Evolutionary conservation across 495 filamentous ascomycete genomes (phyloP).

Genomic region (Patellaria atrata): DNA sequence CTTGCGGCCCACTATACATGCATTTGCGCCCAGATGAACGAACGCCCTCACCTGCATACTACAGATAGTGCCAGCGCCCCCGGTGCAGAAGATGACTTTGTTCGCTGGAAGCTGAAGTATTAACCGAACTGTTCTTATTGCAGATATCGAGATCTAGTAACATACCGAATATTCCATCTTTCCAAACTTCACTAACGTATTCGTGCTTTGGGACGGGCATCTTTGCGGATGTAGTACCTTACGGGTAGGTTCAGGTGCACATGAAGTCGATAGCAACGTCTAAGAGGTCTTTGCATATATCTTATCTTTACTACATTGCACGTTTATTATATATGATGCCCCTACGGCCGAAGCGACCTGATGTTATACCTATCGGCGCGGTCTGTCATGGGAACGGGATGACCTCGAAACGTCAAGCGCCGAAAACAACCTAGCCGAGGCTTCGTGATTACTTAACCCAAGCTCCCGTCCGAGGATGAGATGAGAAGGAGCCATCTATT

Average conservation of each 20-base stretch:
- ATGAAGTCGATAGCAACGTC: conserved; percentile 4
- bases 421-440: too few relatives aligned
- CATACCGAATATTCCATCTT: conserved; percentile 69
- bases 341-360: too few relatives aligned
- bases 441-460: too few relatives aligned
- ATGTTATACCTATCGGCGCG: too few relatives aligned
- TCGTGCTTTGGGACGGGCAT: conserved; percentile 59
- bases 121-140: not conserved
- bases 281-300: too few relatives aligned
- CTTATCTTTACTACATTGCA: too few relatives aligned
- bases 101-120: conserved; percentile 34
- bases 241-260: not conserved
- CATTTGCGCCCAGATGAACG: conserved; percentile 81
- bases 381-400: too few relatives aligned
- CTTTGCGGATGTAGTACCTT: conserved; percentile 6
- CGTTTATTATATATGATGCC: too few relatives aligned
- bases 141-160: not conserved
- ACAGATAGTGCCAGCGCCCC: conserved; percentile 86
- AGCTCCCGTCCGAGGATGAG: too few relatives aligned
- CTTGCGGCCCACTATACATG: conserved; percentile 84
- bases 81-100: conserved; percentile 91
- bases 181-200: conserved; percentile 71
- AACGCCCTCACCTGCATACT: conserved; percentile 83
- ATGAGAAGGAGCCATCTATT: too few relatives aligned
- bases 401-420: too few relatives aligned